Percentiles rank a stretch among this genome's conserved stretches.
Conservation (phyloP, 2,329 filamentous ascomycete species). For the Acrodontium crateriforme region DNA sequence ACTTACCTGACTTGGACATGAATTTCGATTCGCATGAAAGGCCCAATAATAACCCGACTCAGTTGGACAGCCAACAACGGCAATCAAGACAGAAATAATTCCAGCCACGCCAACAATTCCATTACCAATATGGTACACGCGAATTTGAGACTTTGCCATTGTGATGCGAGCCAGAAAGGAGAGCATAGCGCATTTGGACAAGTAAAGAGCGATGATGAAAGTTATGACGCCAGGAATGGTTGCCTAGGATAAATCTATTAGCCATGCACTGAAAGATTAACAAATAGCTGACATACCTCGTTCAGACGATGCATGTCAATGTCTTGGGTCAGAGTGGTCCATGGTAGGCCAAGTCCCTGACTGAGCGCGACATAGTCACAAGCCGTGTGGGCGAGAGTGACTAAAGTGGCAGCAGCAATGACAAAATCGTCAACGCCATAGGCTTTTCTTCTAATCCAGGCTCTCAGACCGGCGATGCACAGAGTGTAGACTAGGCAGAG, state of each 20-base stretch:
- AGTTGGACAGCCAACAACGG: slow-evolving; percentile 14
- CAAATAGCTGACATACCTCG: slow-evolving; percentile 8
- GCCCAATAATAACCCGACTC: slow-evolving; percentile 18
- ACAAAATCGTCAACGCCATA: slow-evolving; percentile 18
- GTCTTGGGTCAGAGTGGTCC: slow-evolving; percentile 8
- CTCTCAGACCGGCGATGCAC: slow-evolving; percentile 15
- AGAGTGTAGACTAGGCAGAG: slow-evolving; percentile 20
- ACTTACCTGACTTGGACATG: slow-evolving; percentile 16
- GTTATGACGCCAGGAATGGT: slow-evolving; percentile 16
- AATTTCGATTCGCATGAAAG: slow-evolving; percentile 12
- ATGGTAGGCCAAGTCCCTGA: slow-evolving; percentile 16
- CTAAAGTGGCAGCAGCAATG: slow-evolving; percentile 16
- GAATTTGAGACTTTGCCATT: slow-evolving; percentile 12
- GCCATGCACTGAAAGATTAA: background rate
- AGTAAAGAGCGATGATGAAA: slow-evolving; percentile 17
- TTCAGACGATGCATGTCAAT: slow-evolving; percentile 11
- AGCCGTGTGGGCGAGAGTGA: slow-evolving; percentile 16
- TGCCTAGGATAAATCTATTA: slow-evolving; percentile 9
- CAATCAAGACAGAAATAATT: slow-evolving; percentile 17
- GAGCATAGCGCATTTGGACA: slow-evolving; percentile 20
- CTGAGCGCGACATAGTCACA: slow-evolving; percentile 16
- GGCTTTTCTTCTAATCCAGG: slow-evolving; percentile 17
- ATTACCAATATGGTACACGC: slow-evolving; percentile 15
- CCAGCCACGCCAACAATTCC: slow-evolving; percentile 12
- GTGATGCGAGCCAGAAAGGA: slow-evolving; percentile 20